Evolutionary conservation across 805 yeast species (phyloP).

Genomic region (Yarrowia bubula): DNA sequence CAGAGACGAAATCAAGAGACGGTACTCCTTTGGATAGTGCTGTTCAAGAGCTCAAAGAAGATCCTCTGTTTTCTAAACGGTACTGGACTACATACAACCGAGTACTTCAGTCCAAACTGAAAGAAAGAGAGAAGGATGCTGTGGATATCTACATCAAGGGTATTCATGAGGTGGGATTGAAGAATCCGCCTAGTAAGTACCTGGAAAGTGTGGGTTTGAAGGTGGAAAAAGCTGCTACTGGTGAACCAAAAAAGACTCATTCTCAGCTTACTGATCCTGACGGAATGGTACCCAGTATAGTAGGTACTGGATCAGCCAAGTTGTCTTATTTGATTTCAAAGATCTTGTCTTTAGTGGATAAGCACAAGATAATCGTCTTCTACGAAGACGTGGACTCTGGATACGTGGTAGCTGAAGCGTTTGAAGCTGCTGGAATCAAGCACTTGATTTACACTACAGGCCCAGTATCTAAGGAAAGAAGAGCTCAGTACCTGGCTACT

Average conservation of each 20-base stretch:
- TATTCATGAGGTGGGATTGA: not conserved
- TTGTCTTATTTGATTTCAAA: conserved; percentile 58
- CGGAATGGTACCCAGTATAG: not conserved
- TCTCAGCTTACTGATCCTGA: not conserved
- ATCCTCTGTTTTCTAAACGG: not conserved
- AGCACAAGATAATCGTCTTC: conserved; percentile 57
- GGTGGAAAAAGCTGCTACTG: not conserved
- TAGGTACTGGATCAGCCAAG: conserved; percentile 63
- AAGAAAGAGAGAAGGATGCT: not conserved
- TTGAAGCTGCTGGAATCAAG: conserved; percentile 59
- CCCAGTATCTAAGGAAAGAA: conserved; percentile 49
- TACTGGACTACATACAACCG: not conserved
- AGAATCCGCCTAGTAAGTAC: not conserved
- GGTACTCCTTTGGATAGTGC: not conserved
- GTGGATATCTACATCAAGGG: not conserved
- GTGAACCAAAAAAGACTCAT: not conserved
- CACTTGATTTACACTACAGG: conserved; percentile 62
- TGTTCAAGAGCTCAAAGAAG: not conserved
- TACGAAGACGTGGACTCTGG: conserved; percentile 73
- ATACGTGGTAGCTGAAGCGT: conserved; percentile 59
- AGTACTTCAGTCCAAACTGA: too few species aligned
- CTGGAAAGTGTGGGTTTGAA: not conserved
- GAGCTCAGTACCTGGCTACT: conserved; percentile 50
- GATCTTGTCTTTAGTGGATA: conserved; percentile 49
- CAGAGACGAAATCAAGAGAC: not conserved